phyloP scores from a whole-genome alignment of 2,329 filamentous ascomycete genomes.

The Phialemonium atrogriseum region DNA sequence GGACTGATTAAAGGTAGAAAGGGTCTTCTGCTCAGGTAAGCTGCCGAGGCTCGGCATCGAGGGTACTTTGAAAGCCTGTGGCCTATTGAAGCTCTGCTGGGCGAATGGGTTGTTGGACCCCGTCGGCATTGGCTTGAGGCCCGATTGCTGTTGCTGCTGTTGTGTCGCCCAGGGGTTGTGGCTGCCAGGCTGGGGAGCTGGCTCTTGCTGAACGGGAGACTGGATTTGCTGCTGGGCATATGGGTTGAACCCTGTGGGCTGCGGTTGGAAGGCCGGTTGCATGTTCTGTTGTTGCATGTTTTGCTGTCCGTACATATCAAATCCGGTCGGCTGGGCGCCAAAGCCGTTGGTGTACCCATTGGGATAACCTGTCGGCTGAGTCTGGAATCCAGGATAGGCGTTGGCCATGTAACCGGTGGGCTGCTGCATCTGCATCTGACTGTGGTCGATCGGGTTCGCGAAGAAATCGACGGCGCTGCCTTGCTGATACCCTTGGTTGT shows the following conservation, averaged over 20 bases:
- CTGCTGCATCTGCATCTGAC: conserved; percentile 69
- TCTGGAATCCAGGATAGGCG: conserved; percentile 45
- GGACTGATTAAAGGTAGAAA: conserved; percentile 49
- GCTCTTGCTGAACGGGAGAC: conserved; percentile 42
- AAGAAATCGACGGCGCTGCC: conserved; percentile 95
- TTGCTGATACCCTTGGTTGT: conserved; percentile 97
- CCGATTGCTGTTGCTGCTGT: conserved; percentile 48
- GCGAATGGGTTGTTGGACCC: conserved; percentile 98
- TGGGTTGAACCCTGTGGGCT: conserved; percentile 24
- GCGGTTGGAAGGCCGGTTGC: conserved; percentile 29
- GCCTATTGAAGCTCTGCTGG: conserved; percentile 43
- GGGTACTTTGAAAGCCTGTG: conserved; percentile 45
- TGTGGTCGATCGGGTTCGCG: conserved; percentile 82
- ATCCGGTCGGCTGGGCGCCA: conserved; percentile 56
- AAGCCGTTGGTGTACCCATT: conserved; percentile 66
- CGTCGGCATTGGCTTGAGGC: conserved; percentile 74
- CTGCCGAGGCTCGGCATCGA: conserved; percentile 64
- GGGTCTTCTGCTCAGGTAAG: conserved; percentile 76
- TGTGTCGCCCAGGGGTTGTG: conserved; percentile 88
- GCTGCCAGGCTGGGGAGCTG: conserved; percentile 64
- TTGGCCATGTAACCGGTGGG: conserved; percentile 63
- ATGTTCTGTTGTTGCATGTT: conserved; percentile 34
- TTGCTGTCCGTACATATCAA: conserved; percentile 61
- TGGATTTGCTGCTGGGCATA: conserved; percentile 27
- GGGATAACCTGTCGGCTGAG: conserved; percentile 33